Evolutionary conservation across 495 filamentous ascomycete genomes (phyloP), one percentile per base, ranked within the genome.

Genomic region (Aspergillus indologenus): DNA sequence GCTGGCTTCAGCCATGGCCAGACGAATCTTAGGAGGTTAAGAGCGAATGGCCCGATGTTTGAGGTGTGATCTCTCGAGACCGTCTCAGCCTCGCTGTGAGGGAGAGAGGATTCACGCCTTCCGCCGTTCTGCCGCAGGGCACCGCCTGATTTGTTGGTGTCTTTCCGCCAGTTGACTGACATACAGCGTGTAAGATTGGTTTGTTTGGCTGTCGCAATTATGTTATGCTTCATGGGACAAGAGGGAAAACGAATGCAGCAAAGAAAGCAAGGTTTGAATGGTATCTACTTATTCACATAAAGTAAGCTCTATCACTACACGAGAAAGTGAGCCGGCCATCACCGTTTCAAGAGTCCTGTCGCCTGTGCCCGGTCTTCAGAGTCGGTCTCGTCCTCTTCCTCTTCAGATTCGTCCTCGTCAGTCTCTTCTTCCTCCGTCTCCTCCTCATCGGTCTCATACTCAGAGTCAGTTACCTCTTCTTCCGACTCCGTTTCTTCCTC

Each of bases 401-500:
- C 45, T 19, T 19, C 20, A 42, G 62, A 60, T 21, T 60, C 60
- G 20, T 61, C 61, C 5, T 42, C 40, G 6, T 63, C 57, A 31
- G 54, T 53, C 20, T 60, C 61, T 19, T 58, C 54, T 31, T 61
- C 54, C 1, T 56, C 48, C 42, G 59, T 57, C 17, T 31, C 67
- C 26, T 72, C 71, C n/a, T 57, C 67, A 45, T 76, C 73, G 17
- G 68, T 75, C 6, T 81, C 80, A 11, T 85, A 84, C 21, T 82
- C 74, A 0, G 62, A 77, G 59, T 69, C 78, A 52, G 67, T 80
- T 62, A 68, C 75, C 54, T 67, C 73, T 53, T 82, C 81, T 17
- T 85, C 82, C 0, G 73, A 72, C n/a, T 75, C 75, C 5, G 66
- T 73, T 51, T 81, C 81, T 4, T 72, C 76, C 45, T 81, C 81